These are phyloP conservation scores for Jaltomata sinuosa DNA, from an alignment of 257 asterid genomes.

Conservation along the genomic window DNA sequence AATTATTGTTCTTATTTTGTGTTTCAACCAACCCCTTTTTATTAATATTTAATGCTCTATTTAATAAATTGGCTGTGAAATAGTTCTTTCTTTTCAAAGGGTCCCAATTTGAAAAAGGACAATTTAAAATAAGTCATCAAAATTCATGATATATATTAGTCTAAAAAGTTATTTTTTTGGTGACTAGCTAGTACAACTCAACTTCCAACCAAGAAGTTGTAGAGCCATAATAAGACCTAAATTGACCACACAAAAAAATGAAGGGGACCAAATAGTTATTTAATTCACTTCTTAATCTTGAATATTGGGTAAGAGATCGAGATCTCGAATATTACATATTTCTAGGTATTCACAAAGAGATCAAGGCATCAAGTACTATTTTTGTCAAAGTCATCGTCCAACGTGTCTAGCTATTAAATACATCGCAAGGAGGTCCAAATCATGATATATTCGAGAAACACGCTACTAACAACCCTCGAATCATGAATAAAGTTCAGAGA, in stretches of 20 bases:
- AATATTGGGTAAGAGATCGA: too few species aligned
- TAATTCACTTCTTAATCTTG: too few species aligned
- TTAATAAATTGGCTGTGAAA: neutral
- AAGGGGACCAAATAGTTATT: neutral
- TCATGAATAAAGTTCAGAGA: too few species aligned
- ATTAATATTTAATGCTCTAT: neutral
- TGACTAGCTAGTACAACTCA: neutral
- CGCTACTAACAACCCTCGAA: too few species aligned
- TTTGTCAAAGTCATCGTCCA: too few species aligned
- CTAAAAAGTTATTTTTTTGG: conserved; percentile 16
- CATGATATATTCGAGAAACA: too few species aligned
- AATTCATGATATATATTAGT: neutral
- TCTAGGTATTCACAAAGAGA: too few species aligned
- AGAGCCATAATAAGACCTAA: neutral
- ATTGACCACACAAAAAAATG: neutral
- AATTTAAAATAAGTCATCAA: neutral
- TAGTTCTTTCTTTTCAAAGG: neutral
- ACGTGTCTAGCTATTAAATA: too few species aligned
- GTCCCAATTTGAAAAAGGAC: neutral
- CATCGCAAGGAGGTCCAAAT: too few species aligned
- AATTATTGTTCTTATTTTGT: neutral
- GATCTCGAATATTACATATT: too few species aligned
- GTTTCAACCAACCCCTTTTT: neutral
- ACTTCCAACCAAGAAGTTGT: neutral
- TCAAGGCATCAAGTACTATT: too few species aligned